A percentile compares a stretch with the other conserved stretches of the same genome.
These are phyloP conservation scores for Termitomyces eurrhizus DNA, from an alignment of 768 basidiomycete species.

Conservation along the genomic window DNA sequence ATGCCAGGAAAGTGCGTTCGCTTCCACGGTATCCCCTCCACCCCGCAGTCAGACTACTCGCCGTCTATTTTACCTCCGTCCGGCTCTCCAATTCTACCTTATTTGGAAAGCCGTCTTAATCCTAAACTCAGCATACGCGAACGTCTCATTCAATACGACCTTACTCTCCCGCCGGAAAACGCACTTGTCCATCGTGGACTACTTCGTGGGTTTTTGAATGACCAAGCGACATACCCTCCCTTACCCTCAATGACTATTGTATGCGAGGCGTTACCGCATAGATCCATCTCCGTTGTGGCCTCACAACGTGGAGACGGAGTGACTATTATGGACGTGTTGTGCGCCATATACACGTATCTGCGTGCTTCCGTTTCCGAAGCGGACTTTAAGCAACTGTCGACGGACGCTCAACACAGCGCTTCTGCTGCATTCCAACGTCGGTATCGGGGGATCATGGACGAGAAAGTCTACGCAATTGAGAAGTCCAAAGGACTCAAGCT, in stretches of 20 bases:
- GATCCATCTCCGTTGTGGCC: slow-evolving; percentile 31
- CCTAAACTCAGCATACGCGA: slow-evolving; percentile 9
- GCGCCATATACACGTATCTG: slow-evolving; percentile 39
- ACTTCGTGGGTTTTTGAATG: slow-evolving; percentile 23
- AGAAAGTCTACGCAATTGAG: slow-evolving; percentile 32
- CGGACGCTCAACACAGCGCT: slow-evolving; percentile 29
- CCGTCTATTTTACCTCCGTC: slow-evolving; percentile 15
- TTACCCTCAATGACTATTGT: slow-evolving; percentile 27
- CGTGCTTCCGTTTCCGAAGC: slow-evolving; percentile 32
- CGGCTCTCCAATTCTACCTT: slow-evolving; percentile 17
- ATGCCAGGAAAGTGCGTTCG: slow-evolving; percentile 29
- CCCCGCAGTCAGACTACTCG: slow-evolving; percentile 12
- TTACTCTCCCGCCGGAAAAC: slow-evolving; percentile 12
- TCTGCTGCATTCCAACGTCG: slow-evolving; percentile 39
- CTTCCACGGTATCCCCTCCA: slow-evolving; percentile 19
- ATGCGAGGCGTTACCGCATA: slow-evolving; percentile 25
- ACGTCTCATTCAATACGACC: slow-evolving; percentile 11
- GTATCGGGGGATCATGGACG: slow-evolving; percentile 29
- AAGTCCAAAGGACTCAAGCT: slow-evolving; percentile 45
- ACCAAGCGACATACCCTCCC: slow-evolving; percentile 33
- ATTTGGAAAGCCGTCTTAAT: slow-evolving; percentile 10
- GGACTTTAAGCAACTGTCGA: slow-evolving; percentile 37
- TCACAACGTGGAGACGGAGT: slow-evolving; percentile 19
- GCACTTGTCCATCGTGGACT: slow-evolving; percentile 7
- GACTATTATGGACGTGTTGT: slow-evolving; percentile 43